Conservation (phyloP, 1,139 yeast genomes). For the Hemisphaericaspora subhashii region DNA sequence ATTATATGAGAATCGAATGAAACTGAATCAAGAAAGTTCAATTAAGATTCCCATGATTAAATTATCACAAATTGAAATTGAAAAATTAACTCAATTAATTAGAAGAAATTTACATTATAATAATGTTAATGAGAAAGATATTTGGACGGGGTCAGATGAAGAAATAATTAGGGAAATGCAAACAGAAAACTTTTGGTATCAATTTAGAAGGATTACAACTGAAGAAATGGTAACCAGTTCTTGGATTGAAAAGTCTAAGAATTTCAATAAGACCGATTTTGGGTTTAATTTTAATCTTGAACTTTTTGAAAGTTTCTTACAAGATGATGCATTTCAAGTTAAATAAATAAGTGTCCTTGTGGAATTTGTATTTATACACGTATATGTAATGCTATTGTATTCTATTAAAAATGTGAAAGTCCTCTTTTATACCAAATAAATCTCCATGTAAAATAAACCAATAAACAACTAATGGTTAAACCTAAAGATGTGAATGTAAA, state of each 20-base stretch:
- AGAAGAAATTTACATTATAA: neutral
- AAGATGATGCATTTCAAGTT: neutral
- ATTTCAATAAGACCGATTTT: too few species aligned
- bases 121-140: neutral
- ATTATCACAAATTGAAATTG: conserved; percentile 4
- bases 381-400: neutral
- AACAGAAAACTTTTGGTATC: conserved; percentile 11
- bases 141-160: conserved; percentile 4
- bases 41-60: conserved; percentile 4
- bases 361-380: neutral
- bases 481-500: conserved; percentile 35
- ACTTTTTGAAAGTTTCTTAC: neutral
- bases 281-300: neutral
- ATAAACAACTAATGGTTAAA: conserved; percentile 29
- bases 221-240: conserved; percentile 9
- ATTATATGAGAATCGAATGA: conserved; percentile 1
- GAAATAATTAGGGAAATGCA: conserved; percentile 11
- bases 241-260: conserved; percentile 7
- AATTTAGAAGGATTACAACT: conserved; percentile 5
- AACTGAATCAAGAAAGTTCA: neutral
- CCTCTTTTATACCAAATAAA: conserved; percentile 36
- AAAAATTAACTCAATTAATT: conserved; percentile 10
- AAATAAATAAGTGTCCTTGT: neutral
- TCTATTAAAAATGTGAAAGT: conserved; percentile 19
- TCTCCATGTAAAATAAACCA: conserved; percentile 36